A percentile compares a stretch with the other conserved stretches of the same genome.
Evolutionary conservation across 1,284 basidiomycete species (phyloP).

Genomic region (Singerocomus inundabilis): DNA sequence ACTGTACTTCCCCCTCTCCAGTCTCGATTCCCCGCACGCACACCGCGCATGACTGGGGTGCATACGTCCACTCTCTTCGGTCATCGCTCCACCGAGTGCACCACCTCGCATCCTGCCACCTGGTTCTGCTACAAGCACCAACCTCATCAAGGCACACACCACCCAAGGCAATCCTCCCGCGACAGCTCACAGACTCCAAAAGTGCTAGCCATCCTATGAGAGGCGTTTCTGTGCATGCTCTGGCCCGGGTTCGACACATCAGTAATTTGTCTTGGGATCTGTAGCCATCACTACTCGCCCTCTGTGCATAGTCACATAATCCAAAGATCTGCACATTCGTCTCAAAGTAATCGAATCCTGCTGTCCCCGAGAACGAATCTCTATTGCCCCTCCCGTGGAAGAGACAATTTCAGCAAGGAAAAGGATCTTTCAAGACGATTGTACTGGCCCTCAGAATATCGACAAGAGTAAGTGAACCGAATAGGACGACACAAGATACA

Average conservation of each 20-base stretch:
- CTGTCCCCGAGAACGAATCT: conserved; percentile 36
- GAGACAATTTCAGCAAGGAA: conserved; percentile 25
- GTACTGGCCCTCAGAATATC: conserved; percentile 6
- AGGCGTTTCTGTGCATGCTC: conserved; percentile 22
- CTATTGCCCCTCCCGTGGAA: conserved; percentile 26
- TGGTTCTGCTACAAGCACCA: conserved; percentile 3
- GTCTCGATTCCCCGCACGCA: conserved; percentile 19
- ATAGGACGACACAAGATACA: conserved; percentile 4
- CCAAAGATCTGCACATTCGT: conserved; percentile 5
- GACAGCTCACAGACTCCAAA: conserved; percentile 21
- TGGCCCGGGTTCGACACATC: conserved; percentile 17
- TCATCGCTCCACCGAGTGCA: conserved; percentile 25
- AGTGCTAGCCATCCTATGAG: conserved; percentile 4
- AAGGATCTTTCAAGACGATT: background rate
- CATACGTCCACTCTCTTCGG: conserved; percentile 26
- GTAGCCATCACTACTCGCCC: conserved; percentile 11
- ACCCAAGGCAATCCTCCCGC: conserved; percentile 2
- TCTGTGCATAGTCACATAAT: conserved; percentile 24
- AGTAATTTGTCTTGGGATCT: conserved; percentile 2
- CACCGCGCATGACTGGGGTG: conserved; percentile 24
- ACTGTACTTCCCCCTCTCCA: conserved; percentile 31
- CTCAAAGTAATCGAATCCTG: conserved; percentile 12
- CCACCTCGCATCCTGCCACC: conserved; percentile 18
- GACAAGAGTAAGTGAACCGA: conserved; percentile 13
- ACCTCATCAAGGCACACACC: background rate